Percentiles rank a stretch among this genome's conserved stretches.
Conservation (phyloP, 75 land plant species). For the Azolla pinnata region DNA sequence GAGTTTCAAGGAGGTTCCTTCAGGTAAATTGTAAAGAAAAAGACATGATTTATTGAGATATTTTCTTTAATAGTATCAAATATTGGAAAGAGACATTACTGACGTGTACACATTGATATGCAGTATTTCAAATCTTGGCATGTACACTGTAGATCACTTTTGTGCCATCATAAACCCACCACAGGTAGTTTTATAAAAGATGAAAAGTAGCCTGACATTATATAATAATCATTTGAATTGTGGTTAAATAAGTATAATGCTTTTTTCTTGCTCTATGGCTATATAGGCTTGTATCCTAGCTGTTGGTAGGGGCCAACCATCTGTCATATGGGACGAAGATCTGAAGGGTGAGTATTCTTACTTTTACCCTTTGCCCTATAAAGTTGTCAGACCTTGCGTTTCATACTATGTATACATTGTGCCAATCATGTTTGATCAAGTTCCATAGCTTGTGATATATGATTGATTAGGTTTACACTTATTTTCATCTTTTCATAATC, state of each 20-base stretch:
- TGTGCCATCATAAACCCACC: conserved; percentile 99
- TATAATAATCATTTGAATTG: neutral
- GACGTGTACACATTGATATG: conserved; percentile 9
- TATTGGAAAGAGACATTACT: neutral
- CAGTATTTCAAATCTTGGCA: conserved; percentile 95
- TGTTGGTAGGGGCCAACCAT: conserved; percentile 77
- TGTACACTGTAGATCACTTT: conserved; percentile 87
- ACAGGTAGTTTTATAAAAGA: conserved; percentile 75
- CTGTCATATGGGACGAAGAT: conserved; percentile 61
- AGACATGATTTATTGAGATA: neutral
- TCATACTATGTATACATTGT: too few relatives aligned
- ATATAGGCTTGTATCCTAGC: conserved; percentile 91
- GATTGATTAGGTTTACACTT: too few relatives aligned
- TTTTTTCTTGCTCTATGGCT: neutral
- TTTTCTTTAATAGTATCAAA: neutral
- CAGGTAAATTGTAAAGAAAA: conserved; percentile 37
- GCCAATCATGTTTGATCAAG: too few relatives aligned
- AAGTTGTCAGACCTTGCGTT: too few relatives aligned
- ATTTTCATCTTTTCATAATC: too few relatives aligned
- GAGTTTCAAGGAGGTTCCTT: conserved; percentile 97
- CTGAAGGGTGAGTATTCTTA: conserved; percentile 61
- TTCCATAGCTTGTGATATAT: too few relatives aligned
- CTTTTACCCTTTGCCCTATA: too few relatives aligned
- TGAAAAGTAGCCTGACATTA: too few relatives aligned
- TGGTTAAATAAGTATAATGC: neutral